These are phyloP conservation scores for Emergomyces pasteurianus DNA, from an alignment of 2,329 filamentous ascomycete species.

Conservation along the genomic window DNA sequence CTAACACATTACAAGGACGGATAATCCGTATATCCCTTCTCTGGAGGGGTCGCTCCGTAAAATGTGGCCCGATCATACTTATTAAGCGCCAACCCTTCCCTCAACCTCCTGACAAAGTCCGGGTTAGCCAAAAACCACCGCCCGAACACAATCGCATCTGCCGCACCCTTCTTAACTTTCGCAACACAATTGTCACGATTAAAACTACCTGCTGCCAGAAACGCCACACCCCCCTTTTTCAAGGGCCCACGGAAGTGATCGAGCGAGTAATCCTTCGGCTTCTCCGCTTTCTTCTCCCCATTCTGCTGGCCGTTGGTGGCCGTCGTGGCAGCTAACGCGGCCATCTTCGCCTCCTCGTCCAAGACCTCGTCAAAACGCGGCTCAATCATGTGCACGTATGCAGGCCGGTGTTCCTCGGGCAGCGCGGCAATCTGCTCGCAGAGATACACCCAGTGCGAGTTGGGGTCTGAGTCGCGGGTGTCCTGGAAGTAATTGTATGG, in stretches of 20 bases:
- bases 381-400: slow-evolving; percentile 53
- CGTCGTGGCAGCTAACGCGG: slow-evolving; percentile 7
- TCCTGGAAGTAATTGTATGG: slow-evolving; percentile 29
- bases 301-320: no score
- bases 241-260: slow-evolving; percentile 26
- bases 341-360: neutral
- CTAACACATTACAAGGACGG: slow-evolving; percentile 13
- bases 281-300: slow-evolving; percentile 25
- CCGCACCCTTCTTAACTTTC: slow-evolving; percentile 10
- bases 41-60: slow-evolving; percentile 24
- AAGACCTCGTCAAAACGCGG: slow-evolving; percentile 32
- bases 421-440: slow-evolving; percentile 32
- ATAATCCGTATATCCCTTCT: slow-evolving; percentile 32
- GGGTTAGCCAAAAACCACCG: slow-evolving; percentile 37
- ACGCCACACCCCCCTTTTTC: slow-evolving; percentile 32
- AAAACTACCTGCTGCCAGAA: slow-evolving; percentile 38
- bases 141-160: slow-evolving; percentile 31
- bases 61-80: slow-evolving; percentile 32
- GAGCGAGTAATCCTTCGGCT: slow-evolving; percentile 32
- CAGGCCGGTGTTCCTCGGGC: slow-evolving; percentile 41
- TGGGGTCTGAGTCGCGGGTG: slow-evolving; percentile 49
- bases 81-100: slow-evolving; percentile 26
- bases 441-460: slow-evolving; percentile 49
- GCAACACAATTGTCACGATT: slow-evolving; percentile 6
- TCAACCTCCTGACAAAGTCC: slow-evolving; percentile 32